Evolutionary conservation across 441 rosid species (phyloP).

Genomic region (Populus tomentosa): DNA sequence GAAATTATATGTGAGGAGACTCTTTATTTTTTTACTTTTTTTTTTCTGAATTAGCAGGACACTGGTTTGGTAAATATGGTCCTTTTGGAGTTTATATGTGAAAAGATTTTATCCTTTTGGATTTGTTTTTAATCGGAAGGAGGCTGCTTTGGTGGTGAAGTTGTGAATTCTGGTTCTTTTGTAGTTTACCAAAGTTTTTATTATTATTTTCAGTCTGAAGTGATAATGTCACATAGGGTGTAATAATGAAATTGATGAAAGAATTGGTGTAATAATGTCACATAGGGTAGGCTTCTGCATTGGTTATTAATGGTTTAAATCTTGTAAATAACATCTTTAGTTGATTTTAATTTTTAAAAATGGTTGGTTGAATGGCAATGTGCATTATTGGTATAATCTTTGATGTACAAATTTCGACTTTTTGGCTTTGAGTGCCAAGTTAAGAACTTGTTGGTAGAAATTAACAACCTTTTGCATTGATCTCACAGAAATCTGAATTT

Average conservation of each 20-base stretch:
- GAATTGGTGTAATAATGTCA: background rate
- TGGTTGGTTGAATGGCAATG: background rate
- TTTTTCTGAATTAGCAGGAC: background rate
- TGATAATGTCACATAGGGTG: background rate
- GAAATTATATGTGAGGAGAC: background rate
- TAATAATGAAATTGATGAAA: background rate
- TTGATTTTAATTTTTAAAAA: background rate
- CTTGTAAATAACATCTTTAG: background rate
- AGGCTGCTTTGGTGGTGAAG: background rate
- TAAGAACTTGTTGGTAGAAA: background rate
- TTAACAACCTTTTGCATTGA: background rate
- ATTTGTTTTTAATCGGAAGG: background rate
- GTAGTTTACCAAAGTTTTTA: background rate
- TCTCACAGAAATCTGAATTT: background rate
- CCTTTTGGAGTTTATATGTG: background rate
- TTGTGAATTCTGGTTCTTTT: background rate
- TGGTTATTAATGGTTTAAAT: background rate
- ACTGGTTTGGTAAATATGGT: background rate
- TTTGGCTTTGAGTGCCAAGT: background rate
- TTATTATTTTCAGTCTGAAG: background rate
- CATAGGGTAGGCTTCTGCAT: background rate
- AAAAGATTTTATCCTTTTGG: background rate
- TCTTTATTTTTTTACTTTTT: background rate
- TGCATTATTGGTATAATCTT: background rate
- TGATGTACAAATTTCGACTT: background rate